Evolutionary conservation across 805 yeast species (phyloP).

Genomic region (Maudiozyma saulgeensis): DNA sequence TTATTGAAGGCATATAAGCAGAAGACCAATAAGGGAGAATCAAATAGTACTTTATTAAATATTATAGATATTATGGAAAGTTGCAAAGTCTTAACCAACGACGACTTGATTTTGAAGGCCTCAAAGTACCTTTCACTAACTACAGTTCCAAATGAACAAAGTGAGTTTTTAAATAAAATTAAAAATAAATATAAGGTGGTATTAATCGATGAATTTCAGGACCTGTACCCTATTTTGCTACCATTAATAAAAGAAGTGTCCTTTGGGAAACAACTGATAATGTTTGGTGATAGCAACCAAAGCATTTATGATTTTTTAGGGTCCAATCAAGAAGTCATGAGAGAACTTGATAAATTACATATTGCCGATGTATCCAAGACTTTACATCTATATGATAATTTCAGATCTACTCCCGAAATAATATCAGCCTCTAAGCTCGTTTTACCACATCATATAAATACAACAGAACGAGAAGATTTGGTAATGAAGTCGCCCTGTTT

Average conservation of each 20-base stretch:
- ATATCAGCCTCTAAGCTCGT: slow-evolving; percentile 18
- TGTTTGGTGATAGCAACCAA: slow-evolving; percentile 68
- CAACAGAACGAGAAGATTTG: neutral
- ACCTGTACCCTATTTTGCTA: slow-evolving; percentile 45
- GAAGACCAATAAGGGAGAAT: slow-evolving; percentile 2
- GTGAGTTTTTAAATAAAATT: slow-evolving; percentile 8
- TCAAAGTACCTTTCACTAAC: slow-evolving; percentile 8
- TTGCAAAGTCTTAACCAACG: slow-evolving; percentile 28
- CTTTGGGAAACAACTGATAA: slow-evolving; percentile 41
- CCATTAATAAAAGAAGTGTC: slow-evolving; percentile 35
- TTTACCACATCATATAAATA: neutral
- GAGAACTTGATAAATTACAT: slow-evolving; percentile 12
- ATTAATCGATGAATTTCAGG: slow-evolving; percentile 69
- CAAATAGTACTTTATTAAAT: neutral
- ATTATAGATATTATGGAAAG: slow-evolving; percentile 24
- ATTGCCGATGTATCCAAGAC: slow-evolving; percentile 10
- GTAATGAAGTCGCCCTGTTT: slow-evolving; percentile 12
- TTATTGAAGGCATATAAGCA: slow-evolving; percentile 13
- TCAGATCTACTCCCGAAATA: slow-evolving; percentile 54
- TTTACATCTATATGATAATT: slow-evolving; percentile 41
- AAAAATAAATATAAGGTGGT: slow-evolving; percentile 31
- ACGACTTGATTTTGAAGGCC: slow-evolving; percentile 23
- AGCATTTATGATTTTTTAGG: slow-evolving; percentile 62
- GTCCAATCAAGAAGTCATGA: slow-evolving; percentile 32
- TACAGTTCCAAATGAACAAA: neutral